Conservation (phyloP, 768 basidiomycete genomes). For the Leccinellum luteum region DNA sequence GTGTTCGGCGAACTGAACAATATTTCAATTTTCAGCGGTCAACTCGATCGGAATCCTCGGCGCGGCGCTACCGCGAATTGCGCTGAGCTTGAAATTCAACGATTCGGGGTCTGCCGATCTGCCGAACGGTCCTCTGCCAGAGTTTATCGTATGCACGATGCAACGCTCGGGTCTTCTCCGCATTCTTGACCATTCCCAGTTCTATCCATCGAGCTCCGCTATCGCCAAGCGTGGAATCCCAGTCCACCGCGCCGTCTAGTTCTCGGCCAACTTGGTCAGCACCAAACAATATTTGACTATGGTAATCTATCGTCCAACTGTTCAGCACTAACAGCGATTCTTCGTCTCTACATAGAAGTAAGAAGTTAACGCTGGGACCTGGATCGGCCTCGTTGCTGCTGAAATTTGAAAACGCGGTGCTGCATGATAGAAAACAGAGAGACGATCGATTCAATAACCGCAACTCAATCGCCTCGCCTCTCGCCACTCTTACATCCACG, state of each 20-base stretch:
- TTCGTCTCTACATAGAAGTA: neutral
- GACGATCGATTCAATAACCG: neutral
- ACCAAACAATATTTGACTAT: neutral
- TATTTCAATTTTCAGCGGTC: conserved; percentile 1
- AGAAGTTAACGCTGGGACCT: neutral
- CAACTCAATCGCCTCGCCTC: neutral
- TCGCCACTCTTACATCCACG: neutral
- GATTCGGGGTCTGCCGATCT: conserved; percentile 6
- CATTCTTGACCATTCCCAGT: no score
- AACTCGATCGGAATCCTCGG: conserved; percentile 18
- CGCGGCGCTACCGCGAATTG: conserved; percentile 9
- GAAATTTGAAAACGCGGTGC: neutral
- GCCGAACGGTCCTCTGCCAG: neutral
- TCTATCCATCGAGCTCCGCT: neutral
- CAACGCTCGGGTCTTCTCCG: no score
- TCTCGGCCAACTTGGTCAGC: neutral
- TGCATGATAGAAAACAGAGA: neutral
- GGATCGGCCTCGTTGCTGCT: neutral
- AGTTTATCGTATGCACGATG: no score
- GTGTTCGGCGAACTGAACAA: neutral
- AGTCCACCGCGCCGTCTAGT: neutral
- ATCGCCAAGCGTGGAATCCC: no score
- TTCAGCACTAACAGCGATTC: neutral
- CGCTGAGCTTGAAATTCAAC: conserved; percentile 19
- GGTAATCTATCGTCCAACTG: neutral